phyloP scores from a whole-genome alignment of 352 stramenopile species.

The Globisporangium camurandrum region DNA sequence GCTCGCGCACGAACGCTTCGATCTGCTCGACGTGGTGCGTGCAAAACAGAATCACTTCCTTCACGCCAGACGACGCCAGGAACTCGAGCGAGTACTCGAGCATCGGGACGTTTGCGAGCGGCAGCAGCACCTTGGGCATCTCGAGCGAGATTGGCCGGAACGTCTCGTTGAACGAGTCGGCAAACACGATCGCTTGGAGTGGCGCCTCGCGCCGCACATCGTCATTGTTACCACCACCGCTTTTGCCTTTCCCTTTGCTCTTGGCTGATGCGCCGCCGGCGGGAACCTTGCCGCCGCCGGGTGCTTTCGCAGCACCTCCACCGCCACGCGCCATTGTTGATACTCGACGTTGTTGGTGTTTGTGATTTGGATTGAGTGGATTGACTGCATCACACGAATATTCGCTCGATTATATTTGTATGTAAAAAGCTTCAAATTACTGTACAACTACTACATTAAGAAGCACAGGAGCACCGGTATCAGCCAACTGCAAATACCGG shows the following conservation, averaged over 20 bases:
- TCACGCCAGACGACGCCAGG: conserved; percentile 88
- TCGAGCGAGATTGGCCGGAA: conserved; percentile 90
- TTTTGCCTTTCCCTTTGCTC: conserved; percentile 10
- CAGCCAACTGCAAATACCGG: no score
- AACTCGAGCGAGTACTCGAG: conserved; percentile 98
- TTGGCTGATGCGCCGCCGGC: background rate
- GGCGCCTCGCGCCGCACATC: conserved; percentile 88
- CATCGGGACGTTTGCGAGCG: conserved; percentile 95
- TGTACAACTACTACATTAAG: no score
- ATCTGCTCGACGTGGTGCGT: conserved; percentile 82
- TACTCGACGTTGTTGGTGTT: background rate
- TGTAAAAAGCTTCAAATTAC: no score
- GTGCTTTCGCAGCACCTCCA: conserved; percentile 8
- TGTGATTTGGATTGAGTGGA: conserved; percentile 1
- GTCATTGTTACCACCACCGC: conserved; percentile 23
- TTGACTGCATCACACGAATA: no score
- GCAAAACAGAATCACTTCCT: conserved; percentile 95
- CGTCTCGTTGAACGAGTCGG: conserved; percentile 91
- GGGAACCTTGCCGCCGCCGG: conserved; percentile 4
- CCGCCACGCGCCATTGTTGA: conserved; percentile 19
- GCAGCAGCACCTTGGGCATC: conserved; percentile 91
- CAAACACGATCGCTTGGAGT: conserved; percentile 96
- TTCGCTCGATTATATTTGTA: no score
- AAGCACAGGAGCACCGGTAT: no score
- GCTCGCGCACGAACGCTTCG: conserved; percentile 69